Evolutionary conservation across 768 basidiomycete genomes (phyloP).

Genomic region (Tephrocybe sp.): DNA sequence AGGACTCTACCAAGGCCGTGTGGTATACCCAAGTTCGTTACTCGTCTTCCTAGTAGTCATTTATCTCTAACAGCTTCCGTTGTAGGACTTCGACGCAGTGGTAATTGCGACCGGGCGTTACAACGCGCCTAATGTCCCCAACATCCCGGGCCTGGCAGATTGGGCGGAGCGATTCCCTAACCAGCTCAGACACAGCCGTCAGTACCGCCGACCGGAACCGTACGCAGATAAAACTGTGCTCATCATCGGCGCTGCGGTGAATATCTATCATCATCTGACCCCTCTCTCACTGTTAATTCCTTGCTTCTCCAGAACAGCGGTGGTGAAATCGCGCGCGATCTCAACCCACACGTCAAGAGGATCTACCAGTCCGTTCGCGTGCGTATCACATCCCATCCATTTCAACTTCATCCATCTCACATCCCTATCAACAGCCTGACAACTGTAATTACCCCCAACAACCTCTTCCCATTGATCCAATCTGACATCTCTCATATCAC

Average conservation of each 20-base stretch:
- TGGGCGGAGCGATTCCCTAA: constrained; percentile 36
- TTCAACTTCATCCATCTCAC: not conserved
- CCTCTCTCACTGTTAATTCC: no score
- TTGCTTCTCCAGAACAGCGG: constrained; percentile 29
- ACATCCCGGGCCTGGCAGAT: constrained; percentile 31
- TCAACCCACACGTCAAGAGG: constrained; percentile 25
- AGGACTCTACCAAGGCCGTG: constrained; percentile 25
- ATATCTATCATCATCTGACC: no score
- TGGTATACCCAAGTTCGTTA: constrained; percentile 36
- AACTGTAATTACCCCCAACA: not conserved
- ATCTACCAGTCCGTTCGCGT: constrained; percentile 7
- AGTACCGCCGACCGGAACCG: constrained; percentile 39
- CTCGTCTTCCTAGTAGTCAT: not conserved
- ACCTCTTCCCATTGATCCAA: not conserved
- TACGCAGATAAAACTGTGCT: constrained; percentile 38
- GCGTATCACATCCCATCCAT: not conserved
- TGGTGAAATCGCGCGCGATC: constrained; percentile 34
- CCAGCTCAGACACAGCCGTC: constrained; percentile 36
- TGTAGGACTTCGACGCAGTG: constrained; percentile 36
- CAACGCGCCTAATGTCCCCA: constrained; percentile 33
- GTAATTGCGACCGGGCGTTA: constrained; percentile 33
- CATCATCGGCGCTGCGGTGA: constrained; percentile 40
- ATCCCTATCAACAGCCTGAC: not conserved
- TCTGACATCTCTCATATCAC: no score
- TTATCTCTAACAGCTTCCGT: no score